These are phyloP conservation scores for Didymella arachidicola DNA, from an alignment of 2,329 filamentous ascomycete genomes.

Conservation along the genomic window DNA sequence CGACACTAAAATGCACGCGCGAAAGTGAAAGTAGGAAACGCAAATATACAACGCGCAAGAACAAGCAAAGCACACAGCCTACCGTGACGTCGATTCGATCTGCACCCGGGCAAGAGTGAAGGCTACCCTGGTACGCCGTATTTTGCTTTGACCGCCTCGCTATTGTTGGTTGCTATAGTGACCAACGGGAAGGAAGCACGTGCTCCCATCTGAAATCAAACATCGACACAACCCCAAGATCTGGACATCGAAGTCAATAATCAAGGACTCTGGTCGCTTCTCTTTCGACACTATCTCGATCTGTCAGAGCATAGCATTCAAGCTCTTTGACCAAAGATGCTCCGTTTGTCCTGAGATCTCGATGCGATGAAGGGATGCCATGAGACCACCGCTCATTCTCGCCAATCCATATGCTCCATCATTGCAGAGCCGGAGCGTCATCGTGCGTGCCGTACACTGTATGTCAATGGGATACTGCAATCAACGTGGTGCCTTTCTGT, in stretches of 20 bases:
- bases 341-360: background rate
- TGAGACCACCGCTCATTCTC: background rate
- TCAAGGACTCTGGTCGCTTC: background rate
- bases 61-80: conserved; percentile 44
- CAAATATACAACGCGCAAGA: conserved; percentile 36
- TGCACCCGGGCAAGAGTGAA: conserved; percentile 8
- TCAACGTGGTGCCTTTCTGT: conserved; percentile 3
- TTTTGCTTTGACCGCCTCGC: conserved; percentile 22
- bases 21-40: conserved; percentile 24
- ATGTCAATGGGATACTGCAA: background rate
- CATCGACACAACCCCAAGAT: background rate
- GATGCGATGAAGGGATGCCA: background rate
- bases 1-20: conserved; percentile 13
- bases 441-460: background rate
- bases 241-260: background rate
- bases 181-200: conserved; percentile 20
- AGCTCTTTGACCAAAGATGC: background rate
- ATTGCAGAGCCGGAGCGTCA: background rate
- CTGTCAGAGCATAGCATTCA: background rate
- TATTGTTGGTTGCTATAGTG: conserved; percentile 9
- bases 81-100: conserved; percentile 42
- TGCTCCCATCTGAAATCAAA: conserved; percentile 16
- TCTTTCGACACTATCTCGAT: background rate
- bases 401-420: background rate
- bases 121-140: conserved; percentile 22